Percentiles rank a stretch among this genome's conserved stretches.
Conservation (phyloP, 768 basidiomycete genomes). For the Suillus luteus region DNA sequence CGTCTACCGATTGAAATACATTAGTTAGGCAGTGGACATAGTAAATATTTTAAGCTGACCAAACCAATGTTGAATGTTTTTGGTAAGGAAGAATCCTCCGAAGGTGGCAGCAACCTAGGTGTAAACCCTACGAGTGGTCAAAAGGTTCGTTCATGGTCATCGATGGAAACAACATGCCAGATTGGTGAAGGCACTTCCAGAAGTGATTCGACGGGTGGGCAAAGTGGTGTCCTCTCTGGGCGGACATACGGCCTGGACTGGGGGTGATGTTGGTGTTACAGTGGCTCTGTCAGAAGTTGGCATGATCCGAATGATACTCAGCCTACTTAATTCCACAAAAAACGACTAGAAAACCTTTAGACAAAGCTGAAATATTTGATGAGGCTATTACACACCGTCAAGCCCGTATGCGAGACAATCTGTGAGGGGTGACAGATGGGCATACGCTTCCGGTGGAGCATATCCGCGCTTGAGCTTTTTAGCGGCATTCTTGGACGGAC, state of each 20-base stretch:
- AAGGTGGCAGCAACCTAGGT: constrained; percentile 47
- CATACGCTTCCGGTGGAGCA: constrained; percentile 53
- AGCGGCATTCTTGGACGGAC: neutral
- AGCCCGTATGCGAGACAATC: constrained; percentile 56
- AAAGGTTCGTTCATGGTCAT: neutral
- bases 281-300: constrained; percentile 5
- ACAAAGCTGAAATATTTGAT: neutral
- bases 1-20: constrained; percentile 46
- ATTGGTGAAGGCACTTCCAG: constrained; percentile 69
- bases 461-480: constrained; percentile 45
- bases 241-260: constrained; percentile 71
- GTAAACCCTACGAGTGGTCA: constrained; percentile 53
- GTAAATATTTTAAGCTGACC: constrained; percentile 42
- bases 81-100: constrained; percentile 64
- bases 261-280: neutral
- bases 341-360: constrained; percentile 49
- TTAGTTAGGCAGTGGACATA: neutral
- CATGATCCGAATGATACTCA: neutral
- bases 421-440: constrained; percentile 50
- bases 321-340: constrained; percentile 86
- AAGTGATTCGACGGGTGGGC: constrained; percentile 83
- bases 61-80: constrained; percentile 62
- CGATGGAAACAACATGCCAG: constrained; percentile 42
- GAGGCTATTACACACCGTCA: constrained; percentile 47
- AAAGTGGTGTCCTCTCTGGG: constrained; percentile 75